phyloP scores from a whole-genome alignment of 768 basidiomycete species.

The Candolleomyces eurysporus region DNA sequence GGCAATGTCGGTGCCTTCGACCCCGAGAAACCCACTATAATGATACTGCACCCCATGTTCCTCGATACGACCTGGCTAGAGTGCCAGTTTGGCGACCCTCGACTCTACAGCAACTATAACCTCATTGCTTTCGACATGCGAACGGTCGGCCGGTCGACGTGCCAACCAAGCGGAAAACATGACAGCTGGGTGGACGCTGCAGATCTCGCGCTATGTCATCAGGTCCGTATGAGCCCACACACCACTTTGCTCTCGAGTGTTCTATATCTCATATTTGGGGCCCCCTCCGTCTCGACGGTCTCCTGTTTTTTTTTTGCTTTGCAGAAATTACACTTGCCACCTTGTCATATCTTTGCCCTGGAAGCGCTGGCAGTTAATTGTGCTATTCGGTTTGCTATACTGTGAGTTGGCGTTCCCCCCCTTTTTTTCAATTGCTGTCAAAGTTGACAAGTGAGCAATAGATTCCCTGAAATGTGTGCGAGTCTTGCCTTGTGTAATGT shows the following conservation, averaged over 20 bases:
- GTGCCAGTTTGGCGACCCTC: conserved; percentile 64
- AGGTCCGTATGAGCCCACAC: conserved; percentile 31
- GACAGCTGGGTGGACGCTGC: conserved; percentile 81
- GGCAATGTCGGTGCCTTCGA: conserved; percentile 67
- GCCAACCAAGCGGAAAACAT: conserved; percentile 51
- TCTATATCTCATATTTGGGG: not conserved
- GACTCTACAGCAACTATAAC: conserved; percentile 59
- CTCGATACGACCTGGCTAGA: conserved; percentile 70
- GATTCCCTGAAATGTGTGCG: conserved; percentile 70
- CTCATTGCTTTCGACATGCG: conserved; percentile 77
- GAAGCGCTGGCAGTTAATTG: conserved; percentile 56
- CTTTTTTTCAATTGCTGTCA: not conserved
- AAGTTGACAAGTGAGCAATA: conserved; percentile 22
- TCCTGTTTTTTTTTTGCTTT: not conserved
- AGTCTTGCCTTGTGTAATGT: conserved; percentile 70
- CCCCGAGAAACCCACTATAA: conserved; percentile 60
- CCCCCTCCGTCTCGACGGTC: no score
- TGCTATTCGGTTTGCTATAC: conserved; percentile 59
- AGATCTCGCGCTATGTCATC: conserved; percentile 65
- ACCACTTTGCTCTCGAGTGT: not conserved
- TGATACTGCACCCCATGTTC: conserved; percentile 66
- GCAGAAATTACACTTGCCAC: conserved; percentile 61
- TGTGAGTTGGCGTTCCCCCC: conserved; percentile 45
- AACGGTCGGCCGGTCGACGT: conserved; percentile 54
- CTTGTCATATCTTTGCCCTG: conserved; percentile 70